Evolutionary conservation across 805 yeast genomes (phyloP), one percentile per base, ranked within the genome.

Genomic region (Komagataella ulmi): DNA sequence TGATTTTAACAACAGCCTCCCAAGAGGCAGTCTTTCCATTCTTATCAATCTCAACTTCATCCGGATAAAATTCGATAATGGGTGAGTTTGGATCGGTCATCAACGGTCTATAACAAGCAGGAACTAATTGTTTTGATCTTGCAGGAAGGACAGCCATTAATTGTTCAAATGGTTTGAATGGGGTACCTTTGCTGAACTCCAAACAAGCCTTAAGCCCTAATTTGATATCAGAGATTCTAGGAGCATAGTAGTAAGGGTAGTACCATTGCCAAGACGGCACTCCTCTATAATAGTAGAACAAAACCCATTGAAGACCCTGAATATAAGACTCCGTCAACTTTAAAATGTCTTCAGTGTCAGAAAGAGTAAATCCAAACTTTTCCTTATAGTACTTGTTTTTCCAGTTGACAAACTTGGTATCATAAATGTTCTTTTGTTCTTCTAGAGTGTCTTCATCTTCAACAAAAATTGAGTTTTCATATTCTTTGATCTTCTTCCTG

Each of bases 121-220:
- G 98, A 61, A 93, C 80, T 57, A 93, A 75, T 48, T 74, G 71
- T 51, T 77, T 80, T 3, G 97, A 89, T 72, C 97, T 81, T 19
- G 91, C 96, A 1, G 99, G 99, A 57, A 93, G 72, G 19, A 93
- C 99, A 17, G 96, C 91, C 99, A 91, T 93, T 59, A 93, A 76
- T 70, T 93, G 99, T 65, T 93, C 91, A 66, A 88, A 91, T 8
- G 99, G 99, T 54, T 72, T 79, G 71, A 93, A 88, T 0, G 99
- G 99, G 3, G 64, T 64, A 6, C 95, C 90, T 56, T 73, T 65
- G 14, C 82, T 80, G 59, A 90, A 89, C 40, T 71, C 64, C 53
- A 86, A 74, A 54, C 75, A 68, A 51, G 78, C 77, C 49, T 81
- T 76, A 51, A 91, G 72, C 49, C 97, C 98, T 53, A 74, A 70